Base-by-base conservation (phyloP, 2,329 filamentous ascomycete species). In the Neonectria faginata region DNA sequence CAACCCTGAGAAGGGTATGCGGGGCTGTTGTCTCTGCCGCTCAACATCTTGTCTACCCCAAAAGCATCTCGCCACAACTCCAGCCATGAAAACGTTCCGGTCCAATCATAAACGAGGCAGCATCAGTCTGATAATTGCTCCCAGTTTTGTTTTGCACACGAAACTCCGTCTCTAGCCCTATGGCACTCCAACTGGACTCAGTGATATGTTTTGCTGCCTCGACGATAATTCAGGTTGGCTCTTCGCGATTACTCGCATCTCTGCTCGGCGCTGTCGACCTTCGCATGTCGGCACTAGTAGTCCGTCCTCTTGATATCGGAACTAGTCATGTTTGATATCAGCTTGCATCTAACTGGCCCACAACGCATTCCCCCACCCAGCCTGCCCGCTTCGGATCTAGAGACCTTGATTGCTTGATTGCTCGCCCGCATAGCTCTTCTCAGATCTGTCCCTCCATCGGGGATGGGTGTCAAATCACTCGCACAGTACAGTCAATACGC, bases 241-340 rank as follows among this genome's bases (percentile, higher is more conserved):
- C 25, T 33, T 22, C 18, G 6, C 29, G 14, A 33, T 36, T 56
- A 41, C 39, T 20, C 27, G 16, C 9, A 44, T 14, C 20, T 41
- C 10, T 16, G 10, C 22, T 33, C 44, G 25, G 47, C 47, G 31
- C 31, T 25, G 44, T 57, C 55, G 5, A 16, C 55, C 3, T 39
- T 44, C 31, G 42, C 55, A 57, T 29, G 45, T 57, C 45, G 27
- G 27, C 44, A 39, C 55, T 57, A 57, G 45, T 57, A 57, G 45
- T 10, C 45, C 29, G 41, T 7, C 41, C 27, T 56, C 29, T 50
- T 41, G 36, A 50, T 22, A 50, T 22, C 33, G 45, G 45, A 18
- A 10, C 47, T 50, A 14, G 20, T 57, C 55, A 33, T 47, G 10
- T 41, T 50, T 22, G 42, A 57, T 50, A 50, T 57, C 55, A 57